Evolutionary conservation across 2,329 filamentous ascomycete species (phyloP).

Genomic region (Bipolaris zeicola): DNA sequence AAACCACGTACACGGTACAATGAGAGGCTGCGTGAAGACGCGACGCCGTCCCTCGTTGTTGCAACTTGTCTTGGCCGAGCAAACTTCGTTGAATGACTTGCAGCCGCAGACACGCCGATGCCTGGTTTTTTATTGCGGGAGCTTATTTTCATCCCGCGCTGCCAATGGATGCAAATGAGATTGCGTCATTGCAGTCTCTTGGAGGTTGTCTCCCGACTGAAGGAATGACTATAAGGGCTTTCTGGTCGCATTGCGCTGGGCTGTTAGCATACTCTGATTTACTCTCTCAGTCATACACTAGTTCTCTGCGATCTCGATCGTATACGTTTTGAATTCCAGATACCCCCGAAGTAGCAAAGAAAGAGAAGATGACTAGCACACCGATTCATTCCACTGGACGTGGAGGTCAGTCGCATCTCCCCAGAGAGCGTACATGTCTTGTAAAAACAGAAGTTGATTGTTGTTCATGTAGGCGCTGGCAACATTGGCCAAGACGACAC

Average conservation of each 20-base stretch:
- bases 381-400: slow-evolving; percentile 62
- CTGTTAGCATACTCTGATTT: slow-evolving; percentile 7
- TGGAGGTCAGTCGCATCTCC: slow-evolving; percentile 54
- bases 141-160: slow-evolving; percentile 37
- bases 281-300: slow-evolving; percentile 15
- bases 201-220: slow-evolving; percentile 21
- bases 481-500: slow-evolving; percentile 61
- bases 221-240: slow-evolving; percentile 43
- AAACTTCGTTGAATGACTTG: slow-evolving; percentile 23
- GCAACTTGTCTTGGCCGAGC: slow-evolving; percentile 26
- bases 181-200: slow-evolving; percentile 37
- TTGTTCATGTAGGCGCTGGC: slow-evolving; percentile 55
- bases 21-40: slow-evolving; percentile 12
- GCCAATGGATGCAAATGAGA: slow-evolving; percentile 22
- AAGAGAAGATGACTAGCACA: slow-evolving; percentile 34
- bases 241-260: slow-evolving; percentile 14
- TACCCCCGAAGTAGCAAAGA: neutral
- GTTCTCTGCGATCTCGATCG: slow-evolving; percentile 6
- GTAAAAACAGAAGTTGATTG: slow-evolving; percentile 12
- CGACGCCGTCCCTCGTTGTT: slow-evolving; percentile 16
- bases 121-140: slow-evolving; percentile 20
- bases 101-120: slow-evolving; percentile 21
- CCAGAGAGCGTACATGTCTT: neutral
- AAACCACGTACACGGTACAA: slow-evolving; percentile 23
- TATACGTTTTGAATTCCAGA: slow-evolving; percentile 17